Conservation (phyloP, 2,329 filamentous ascomycete species). For the Aspergillus floridensis region DNA sequence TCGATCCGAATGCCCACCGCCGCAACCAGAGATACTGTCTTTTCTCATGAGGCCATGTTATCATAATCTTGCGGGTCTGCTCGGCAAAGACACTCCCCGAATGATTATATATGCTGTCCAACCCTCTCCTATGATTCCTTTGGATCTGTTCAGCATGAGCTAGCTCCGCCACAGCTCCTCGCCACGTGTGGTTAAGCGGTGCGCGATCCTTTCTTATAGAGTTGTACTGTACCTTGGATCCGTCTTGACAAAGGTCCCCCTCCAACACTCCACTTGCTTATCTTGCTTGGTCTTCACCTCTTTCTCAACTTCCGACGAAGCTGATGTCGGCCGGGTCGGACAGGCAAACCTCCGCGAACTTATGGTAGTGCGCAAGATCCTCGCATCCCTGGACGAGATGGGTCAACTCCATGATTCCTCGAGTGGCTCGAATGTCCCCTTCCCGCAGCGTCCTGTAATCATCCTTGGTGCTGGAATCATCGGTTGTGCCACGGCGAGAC, state of each 20-base stretch:
- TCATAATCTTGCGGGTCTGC: background rate
- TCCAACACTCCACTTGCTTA: background rate
- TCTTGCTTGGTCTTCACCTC: background rate
- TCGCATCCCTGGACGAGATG: constrained; percentile 13
- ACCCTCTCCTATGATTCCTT: background rate
- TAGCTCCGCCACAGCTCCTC: background rate
- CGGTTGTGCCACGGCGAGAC: constrained; percentile 38
- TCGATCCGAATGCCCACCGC: background rate
- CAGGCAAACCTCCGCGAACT: background rate
- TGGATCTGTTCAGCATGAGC: background rate
- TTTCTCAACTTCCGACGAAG: background rate
- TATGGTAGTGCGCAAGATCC: background rate
- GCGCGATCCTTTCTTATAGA: background rate
- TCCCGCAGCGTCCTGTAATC: constrained; percentile 35
- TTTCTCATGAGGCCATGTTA: background rate
- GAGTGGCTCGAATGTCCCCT: constrained; percentile 28
- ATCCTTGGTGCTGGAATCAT: constrained; percentile 42
- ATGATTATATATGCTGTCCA: background rate
- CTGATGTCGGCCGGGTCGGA: background rate
- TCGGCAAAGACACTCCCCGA: background rate
- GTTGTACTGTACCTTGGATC: background rate
- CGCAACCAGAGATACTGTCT: background rate
- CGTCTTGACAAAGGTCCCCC: background rate
- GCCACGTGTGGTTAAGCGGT: background rate
- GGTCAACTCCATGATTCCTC: constrained; percentile 14